Base-by-base conservation (phyloP, 2,329 filamentous ascomycete species). In the Bipolaris cookei region DNA sequence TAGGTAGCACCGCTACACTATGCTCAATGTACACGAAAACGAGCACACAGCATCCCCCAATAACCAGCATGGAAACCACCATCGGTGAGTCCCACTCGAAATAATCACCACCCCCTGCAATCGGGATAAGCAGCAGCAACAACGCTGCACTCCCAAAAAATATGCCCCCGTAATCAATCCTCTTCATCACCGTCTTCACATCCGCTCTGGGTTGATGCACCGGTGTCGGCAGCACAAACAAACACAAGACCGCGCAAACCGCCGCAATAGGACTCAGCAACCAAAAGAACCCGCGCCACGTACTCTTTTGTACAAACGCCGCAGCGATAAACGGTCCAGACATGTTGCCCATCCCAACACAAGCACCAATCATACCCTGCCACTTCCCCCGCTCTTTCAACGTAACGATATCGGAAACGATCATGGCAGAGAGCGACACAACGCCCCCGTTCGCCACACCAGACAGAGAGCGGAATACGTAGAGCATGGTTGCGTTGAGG, bases 381-480 rank as follows among this genome's bases (percentile, higher is more conserved):
- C 76, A 71, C 34, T 77, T 75, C 1, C 75, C 76, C 8, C 76
- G 68, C 13, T 77, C 63, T 53, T 73, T 65, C 16, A 78, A 51
- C 1, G 72, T 76, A 0, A 74, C 66, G 6, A 78, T 53, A 37
- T 78, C 76, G 7, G 70, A 74, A 2, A 77, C 70, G 11, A 76
- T 75, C 35, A 78, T 78, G 65, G 73, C 70, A 0, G 73, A 62
- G 1, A 78, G 61, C 7, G 67, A 72, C 6, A 79, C 82, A 45
- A 89, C 82, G 8, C 87, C 87, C 1, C 86, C 87, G 41, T 82
- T 83, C 8, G 84, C 86, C n/a, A 89, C 77, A 51, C 87, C 86
- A 8, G 86, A 82, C 18, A 70, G 65, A 3, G 79, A 86, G 34
- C 87, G 80, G 66, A 87, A 88, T 18, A 83, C 78, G 72, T 88